Conservation (phyloP, 257 asterid species). For the Sherardia arvensis region DNA sequence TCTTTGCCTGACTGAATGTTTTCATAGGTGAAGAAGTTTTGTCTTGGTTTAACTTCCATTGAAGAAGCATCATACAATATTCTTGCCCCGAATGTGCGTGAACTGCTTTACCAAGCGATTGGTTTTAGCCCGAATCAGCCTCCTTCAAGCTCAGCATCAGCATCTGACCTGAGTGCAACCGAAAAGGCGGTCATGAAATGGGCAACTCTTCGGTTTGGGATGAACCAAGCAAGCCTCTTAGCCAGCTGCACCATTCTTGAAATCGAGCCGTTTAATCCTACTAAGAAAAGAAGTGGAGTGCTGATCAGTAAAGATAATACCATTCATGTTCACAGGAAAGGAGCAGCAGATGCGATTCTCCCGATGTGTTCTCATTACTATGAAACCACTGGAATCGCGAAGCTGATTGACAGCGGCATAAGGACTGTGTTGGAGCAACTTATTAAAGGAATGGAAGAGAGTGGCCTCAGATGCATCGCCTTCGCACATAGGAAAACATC, state of each 20-base stretch:
- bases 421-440: constrained; percentile 8
- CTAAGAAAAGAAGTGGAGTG: constrained; percentile 13
- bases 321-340: constrained; percentile 24
- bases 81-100: constrained; percentile 14
- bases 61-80: constrained; percentile 11
- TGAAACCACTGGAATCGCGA: constrained; percentile 15
- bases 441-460: constrained; percentile 17
- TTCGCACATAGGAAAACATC: constrained; percentile 21
- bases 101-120: constrained; percentile 21
- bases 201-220: constrained; percentile 11
- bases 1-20: not conserved
- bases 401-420: not conserved
- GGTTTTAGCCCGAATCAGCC: constrained; percentile 20
- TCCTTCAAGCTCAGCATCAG: constrained; percentile 9
- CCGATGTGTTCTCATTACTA: constrained; percentile 27
- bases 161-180: constrained; percentile 13
- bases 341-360: constrained; percentile 19
- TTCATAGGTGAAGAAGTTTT: constrained; percentile 12
- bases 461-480: constrained; percentile 22
- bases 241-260: constrained; percentile 16
- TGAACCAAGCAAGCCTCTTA: constrained; percentile 15
- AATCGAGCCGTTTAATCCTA: constrained; percentile 18
- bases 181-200: constrained; percentile 18
- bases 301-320: constrained; percentile 22
- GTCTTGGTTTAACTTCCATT: constrained; percentile 15